Base-by-base conservation (phyloP, 2,329 filamentous ascomycete genomes). In the Nemania sp. region DNA sequence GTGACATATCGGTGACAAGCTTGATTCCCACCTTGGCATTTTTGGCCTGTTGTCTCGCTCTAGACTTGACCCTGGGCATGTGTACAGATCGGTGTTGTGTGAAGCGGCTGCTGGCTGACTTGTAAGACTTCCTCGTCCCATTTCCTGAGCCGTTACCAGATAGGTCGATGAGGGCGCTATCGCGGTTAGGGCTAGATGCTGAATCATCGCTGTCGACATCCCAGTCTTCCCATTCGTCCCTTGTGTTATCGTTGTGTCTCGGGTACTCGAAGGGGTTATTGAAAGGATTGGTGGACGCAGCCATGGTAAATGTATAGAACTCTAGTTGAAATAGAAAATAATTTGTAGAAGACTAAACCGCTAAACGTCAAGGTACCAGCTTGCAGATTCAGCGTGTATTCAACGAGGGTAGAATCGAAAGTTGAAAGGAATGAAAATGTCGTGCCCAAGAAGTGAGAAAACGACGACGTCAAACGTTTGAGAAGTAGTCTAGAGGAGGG, bases 1-100 rank as follows among this genome's bases (percentile, higher is more conserved):
- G 82, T 68, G 88, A 82, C 82, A 93, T 90, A 75, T 90, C 90
- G 1, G 92, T 94, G 70, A 93, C 88, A 22, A 93, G 78, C 70
- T 83, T 90, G 75, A 92, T 92, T 13, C 89, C 89, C 8, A 87
- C 87, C 79, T 86, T 84, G 64, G 85, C 83, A 77, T 90, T 88
- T 75, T 89, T 83, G 24, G 84, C 83, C 73, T 87, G 88, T 74
- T 91, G 89, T 60, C 89, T 84, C 32, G 86, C 84, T 62, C 85
- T 85, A 3, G 89, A 92, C 75, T 85, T 90, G 24, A 86, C 76
- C 8, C 86, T 81, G 52, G 85, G 74, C 62, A 79, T 84, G 29
- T 80, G 79, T 2, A 78, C 74, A 1, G 84, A 72, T 58, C 82
- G 73, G 52, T 70, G 65, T 47, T 64, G 62, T 32, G 70, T 56